phyloP scores from a whole-genome alignment of 768 basidiomycete genomes.

The Vararia minispora region DNA sequence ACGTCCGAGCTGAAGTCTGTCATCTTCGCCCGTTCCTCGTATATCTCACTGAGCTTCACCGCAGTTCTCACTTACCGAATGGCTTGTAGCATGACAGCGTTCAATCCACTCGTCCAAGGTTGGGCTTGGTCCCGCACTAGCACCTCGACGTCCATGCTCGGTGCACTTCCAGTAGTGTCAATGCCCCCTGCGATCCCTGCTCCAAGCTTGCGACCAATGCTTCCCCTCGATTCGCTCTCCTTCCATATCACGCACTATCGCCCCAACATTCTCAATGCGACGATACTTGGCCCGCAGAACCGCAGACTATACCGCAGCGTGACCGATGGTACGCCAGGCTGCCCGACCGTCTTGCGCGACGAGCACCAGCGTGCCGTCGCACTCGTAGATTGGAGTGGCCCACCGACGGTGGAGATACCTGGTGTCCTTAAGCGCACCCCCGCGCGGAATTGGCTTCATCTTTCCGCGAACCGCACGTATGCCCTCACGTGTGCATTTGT shows the following conservation, averaged over 20 bases:
- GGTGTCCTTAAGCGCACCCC: constrained; percentile 9
- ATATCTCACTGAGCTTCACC: no score
- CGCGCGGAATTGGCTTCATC: constrained; percentile 10
- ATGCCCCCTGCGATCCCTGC: neutral
- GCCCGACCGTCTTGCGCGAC: constrained; percentile 9
- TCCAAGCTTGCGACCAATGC: neutral
- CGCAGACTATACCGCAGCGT: constrained; percentile 7
- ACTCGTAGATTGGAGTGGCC: constrained; percentile 8
- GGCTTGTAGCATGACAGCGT: no score
- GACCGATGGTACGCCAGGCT: constrained; percentile 8
- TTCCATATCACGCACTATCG: constrained; percentile 10
- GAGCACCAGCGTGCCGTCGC: constrained; percentile 10
- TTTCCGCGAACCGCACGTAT: constrained; percentile 9
- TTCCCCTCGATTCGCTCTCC: neutral
- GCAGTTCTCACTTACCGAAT: no score
- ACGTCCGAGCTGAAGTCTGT: no score
- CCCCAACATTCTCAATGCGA: constrained; percentile 13
- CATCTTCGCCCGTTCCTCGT: no score
- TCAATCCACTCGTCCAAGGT: constrained; percentile 14
- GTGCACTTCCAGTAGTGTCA: constrained; percentile 14
- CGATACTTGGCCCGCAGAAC: constrained; percentile 10
- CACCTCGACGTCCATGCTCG: constrained; percentile 9
- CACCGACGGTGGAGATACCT: constrained; percentile 10
- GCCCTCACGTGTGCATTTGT: neutral
- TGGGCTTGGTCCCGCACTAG: constrained; percentile 6